Evolutionary conservation across 768 basidiomycete genomes (phyloP).

Genomic region (Boletus speciosus): DNA sequence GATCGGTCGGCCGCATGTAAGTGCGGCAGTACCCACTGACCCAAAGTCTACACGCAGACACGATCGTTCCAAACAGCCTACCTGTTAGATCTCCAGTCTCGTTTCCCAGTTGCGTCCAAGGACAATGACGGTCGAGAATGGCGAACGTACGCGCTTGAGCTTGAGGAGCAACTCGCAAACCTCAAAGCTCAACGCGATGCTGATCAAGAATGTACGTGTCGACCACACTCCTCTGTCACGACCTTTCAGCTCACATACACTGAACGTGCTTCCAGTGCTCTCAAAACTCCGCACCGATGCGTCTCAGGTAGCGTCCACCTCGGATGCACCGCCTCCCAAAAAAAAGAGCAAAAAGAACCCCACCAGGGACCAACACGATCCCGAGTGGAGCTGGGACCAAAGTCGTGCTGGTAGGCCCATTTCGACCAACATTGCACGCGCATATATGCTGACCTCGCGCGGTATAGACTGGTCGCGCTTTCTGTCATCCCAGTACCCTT

Average conservation of each 20-base stretch:
- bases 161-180: constrained; percentile 22
- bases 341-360: constrained; percentile 27
- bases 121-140: constrained; percentile 8
- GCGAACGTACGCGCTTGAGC: constrained; percentile 28
- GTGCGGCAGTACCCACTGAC: not conserved
- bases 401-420: constrained; percentile 11
- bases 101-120: constrained; percentile 18
- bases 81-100: constrained; percentile 25
- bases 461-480: constrained; percentile 20
- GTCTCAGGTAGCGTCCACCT: constrained; percentile 10
- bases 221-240: not conserved
- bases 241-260: not conserved
- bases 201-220: constrained; percentile 22
- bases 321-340: constrained; percentile 22
- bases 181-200: constrained; percentile 22
- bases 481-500: constrained; percentile 20
- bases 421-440: not conserved
- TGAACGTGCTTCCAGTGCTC: constrained; percentile 15
- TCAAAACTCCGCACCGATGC: constrained; percentile 13
- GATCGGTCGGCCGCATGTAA: constrained; percentile 25
- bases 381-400: constrained; percentile 23
- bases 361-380: constrained; percentile 13
- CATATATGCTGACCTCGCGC: not conserved
- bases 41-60: not conserved
- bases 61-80: constrained; percentile 20